Evolutionary conservation across 371 early-diverging fungal genomes (phyloP).

Genomic region (Lichtheimia corymbifera): DNA sequence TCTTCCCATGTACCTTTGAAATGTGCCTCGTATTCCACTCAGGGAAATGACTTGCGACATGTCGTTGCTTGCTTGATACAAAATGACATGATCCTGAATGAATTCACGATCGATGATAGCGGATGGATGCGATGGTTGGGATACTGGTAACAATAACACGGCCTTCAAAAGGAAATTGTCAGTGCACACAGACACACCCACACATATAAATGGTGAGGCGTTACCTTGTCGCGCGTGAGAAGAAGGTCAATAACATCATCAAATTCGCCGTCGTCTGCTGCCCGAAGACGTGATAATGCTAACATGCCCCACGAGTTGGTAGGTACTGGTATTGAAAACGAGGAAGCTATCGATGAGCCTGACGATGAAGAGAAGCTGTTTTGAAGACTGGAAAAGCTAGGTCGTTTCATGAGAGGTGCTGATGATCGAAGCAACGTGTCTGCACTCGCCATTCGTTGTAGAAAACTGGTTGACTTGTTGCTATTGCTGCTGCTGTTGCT

Average conservation of each 20-base stretch:
- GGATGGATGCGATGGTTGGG: constrained; percentile 46
- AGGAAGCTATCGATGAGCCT: constrained; percentile 14
- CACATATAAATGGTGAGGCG: not conserved
- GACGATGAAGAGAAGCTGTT: constrained; percentile 24
- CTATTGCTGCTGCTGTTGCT: not conserved
- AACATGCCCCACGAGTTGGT: constrained; percentile 55
- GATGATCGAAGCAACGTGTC: constrained; percentile 20
- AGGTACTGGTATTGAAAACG: constrained; percentile 52
- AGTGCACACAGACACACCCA: not conserved
- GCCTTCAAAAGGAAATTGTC: constrained; percentile 24
- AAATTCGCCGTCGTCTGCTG: constrained; percentile 31
- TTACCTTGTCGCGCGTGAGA: constrained; percentile 2
- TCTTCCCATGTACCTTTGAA: constrained; percentile 23
- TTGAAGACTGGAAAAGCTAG: constrained; percentile 25
- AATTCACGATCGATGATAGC: constrained; percentile 48
- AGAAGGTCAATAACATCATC: constrained; percentile 41
- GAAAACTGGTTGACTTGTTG: constrained; percentile 16
- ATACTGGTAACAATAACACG: constrained; percentile 41
- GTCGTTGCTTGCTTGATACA: constrained; percentile 26
- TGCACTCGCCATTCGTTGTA: constrained; percentile 34
- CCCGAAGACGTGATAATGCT: constrained; percentile 32
- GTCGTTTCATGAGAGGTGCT: constrained; percentile 14
- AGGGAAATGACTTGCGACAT: constrained; percentile 33
- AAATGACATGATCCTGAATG: constrained; percentile 48
- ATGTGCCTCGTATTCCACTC: constrained; percentile 44